These are phyloP conservation scores for Coelastrella sp. DNA, from an alignment of 139 green algal species.

Conservation along the genomic window DNA sequence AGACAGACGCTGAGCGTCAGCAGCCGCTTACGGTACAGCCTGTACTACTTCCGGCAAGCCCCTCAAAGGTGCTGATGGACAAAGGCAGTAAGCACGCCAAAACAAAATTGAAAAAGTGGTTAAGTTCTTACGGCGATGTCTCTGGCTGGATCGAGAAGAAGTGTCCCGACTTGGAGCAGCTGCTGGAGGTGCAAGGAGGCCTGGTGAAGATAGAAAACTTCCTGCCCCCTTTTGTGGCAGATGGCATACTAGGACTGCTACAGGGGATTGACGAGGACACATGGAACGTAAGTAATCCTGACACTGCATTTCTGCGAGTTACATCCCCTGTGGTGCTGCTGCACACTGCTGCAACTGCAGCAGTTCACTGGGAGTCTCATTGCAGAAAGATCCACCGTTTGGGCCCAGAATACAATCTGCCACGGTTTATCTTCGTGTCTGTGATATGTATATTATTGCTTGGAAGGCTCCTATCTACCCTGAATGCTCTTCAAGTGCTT, in stretches of 20 bases:
- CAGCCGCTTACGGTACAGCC: neutral
- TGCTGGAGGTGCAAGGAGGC: slow-evolving; percentile 47
- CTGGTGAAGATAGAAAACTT: slow-evolving; percentile 54
- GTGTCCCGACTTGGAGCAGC: slow-evolving; percentile 40
- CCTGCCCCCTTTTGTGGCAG: slow-evolving; percentile 57
- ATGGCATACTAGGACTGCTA: slow-evolving; percentile 49
- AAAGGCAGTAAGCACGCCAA: slow-evolving; percentile 17
- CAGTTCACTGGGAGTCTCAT: neutral
- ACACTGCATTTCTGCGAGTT: neutral
- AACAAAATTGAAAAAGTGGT: slow-evolving; percentile 48
- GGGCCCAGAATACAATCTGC: neutral
- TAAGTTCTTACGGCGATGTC: slow-evolving; percentile 50
- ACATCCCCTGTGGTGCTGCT: neutral
- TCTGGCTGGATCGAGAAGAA: slow-evolving; percentile 46
- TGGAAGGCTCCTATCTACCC: neutral
- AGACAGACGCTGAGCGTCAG: neutral
- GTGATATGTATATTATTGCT: neutral
- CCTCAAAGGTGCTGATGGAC: neutral
- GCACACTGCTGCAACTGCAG: neutral
- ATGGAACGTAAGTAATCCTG: slow-evolving; percentile 50
- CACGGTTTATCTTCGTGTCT: neutral
- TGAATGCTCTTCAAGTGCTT: neutral
- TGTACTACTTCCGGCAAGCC: neutral
- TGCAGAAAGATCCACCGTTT: neutral
- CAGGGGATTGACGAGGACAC: neutral